Base-by-base conservation (phyloP, 139 green algal species). In the Coelastrella sp. region DNA sequence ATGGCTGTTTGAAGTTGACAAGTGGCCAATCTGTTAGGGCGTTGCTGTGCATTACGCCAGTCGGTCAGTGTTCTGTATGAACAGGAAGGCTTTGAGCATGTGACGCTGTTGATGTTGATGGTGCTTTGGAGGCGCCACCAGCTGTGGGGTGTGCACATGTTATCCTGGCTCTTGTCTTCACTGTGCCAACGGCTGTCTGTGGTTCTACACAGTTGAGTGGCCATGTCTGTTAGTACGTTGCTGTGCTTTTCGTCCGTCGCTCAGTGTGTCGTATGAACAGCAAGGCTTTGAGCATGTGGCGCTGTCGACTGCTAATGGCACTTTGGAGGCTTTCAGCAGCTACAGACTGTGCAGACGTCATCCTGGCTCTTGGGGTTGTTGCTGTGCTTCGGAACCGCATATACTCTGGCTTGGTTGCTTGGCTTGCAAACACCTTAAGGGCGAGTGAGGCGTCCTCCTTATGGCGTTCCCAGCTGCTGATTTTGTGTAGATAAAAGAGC, bases 301-400 rank as follows among this genome's bases (percentile, higher is more conserved):
- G 59, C 92, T 99, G 90, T 91, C 98, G 54, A 95, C 90, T 47
- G 97, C 96, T 8, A 97, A 99, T 85, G 97, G 98, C 4, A 98
- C 98, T 17, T 94, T 99, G 85, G 98, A 99, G 92, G 98, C 98
- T 7, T 47, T 97, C 98, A 5, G 98, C 98, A 5, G 96, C 97
- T 58, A 99, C 99, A 97, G 98, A 98, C 73, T 97, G 92, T 56
- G 98, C 98, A 22, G 98, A 99, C 94, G 99, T 99, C 84, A 99
- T 99, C 85, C 94, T 99, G 56, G 98, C 99, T 92, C 96, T 99
- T 66, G 96, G 98, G 71, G 32, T 47, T 0, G 32, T 47, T 47
- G 32, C 32, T 47, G 32, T 47, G 32, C 32, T 98, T 99, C 87
- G 85, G n/a, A n/a, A n/a, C n/a, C n/a, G n/a, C n/a, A n/a, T n/a